A percentile compares a stretch with the other conserved stretches of the same genome.
Conservation (phyloP, 345 rosid genomes). For the Arabis hirsuta region DNA sequence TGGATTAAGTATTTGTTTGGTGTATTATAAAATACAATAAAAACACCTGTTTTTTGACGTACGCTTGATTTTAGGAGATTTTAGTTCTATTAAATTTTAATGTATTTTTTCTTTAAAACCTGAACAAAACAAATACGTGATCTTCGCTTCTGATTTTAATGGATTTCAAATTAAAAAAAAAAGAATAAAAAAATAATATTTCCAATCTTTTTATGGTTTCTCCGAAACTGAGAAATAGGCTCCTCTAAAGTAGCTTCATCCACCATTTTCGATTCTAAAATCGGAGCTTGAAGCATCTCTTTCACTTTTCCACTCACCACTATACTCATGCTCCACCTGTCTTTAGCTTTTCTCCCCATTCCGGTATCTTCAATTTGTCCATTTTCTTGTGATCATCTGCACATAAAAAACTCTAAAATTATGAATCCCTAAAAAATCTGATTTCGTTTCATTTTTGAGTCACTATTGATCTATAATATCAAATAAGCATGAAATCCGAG, state of each 20-base stretch:
- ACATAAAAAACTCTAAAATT: not conserved
- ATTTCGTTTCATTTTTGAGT: conserved; percentile 1
- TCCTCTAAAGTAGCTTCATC: conserved; percentile 79
- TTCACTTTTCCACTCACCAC: conserved; percentile 80
- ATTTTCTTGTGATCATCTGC: conserved; percentile 39
- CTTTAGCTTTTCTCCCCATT: conserved; percentile 77
- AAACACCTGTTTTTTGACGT: too few species aligned
- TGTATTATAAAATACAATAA: too few species aligned
- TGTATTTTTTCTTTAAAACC: too few species aligned
- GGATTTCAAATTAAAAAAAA: too few species aligned
- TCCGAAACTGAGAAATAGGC: too few species aligned
- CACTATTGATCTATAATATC: not conserved
- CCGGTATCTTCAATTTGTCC: conserved; percentile 72
- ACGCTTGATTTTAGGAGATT: too few species aligned
- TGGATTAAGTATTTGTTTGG: too few species aligned
- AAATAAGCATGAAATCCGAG: not conserved
- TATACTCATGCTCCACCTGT: conserved; percentile 82
- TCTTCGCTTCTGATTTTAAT: too few species aligned
- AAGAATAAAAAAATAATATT: too few species aligned
- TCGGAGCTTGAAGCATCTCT: conserved; percentile 79
- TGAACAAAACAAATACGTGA: too few species aligned
- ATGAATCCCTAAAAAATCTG: conserved; percentile 17
- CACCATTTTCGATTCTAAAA: conserved; percentile 77
- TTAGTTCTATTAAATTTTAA: too few species aligned
- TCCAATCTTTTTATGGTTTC: too few species aligned